These are phyloP conservation scores for Tricholoma matsutake DNA, from an alignment of 768 basidiomycete species.

Conservation along the genomic window DNA sequence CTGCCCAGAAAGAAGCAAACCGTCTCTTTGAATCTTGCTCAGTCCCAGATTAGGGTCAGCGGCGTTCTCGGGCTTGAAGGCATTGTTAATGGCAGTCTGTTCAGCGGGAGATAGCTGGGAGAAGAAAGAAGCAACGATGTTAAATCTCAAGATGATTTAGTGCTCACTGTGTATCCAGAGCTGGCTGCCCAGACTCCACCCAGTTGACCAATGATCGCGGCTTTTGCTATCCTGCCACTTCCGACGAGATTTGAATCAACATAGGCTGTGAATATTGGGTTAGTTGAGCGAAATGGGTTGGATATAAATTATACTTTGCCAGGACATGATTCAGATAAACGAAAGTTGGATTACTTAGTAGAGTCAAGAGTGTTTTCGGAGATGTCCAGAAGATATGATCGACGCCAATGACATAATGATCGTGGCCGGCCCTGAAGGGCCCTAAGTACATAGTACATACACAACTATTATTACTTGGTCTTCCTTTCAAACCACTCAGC, in stretches of 20 bases:
- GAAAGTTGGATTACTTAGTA: background rate
- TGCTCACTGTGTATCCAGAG: slow-evolving; percentile 54
- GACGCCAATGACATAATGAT: slow-evolving; percentile 1
- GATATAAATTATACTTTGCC: slow-evolving; percentile 50
- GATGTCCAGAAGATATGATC: slow-evolving; percentile 9
- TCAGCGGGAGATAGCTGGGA: slow-evolving; percentile 61
- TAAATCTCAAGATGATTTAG: background rate
- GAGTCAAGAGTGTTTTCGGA: no score
- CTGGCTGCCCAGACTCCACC: slow-evolving; percentile 79
- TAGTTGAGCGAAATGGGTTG: background rate
- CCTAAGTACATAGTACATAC: no score
- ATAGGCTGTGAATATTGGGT: slow-evolving; percentile 50
- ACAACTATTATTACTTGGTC: no score
- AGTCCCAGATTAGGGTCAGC: slow-evolving; percentile 6
- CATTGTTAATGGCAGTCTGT: slow-evolving; percentile 52
- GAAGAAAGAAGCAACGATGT: background rate
- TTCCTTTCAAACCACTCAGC: slow-evolving; percentile 44
- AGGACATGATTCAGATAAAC: slow-evolving; percentile 51
- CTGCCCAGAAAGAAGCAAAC: slow-evolving; percentile 59
- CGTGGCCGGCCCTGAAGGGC: background rate
- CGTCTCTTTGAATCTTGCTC: slow-evolving; percentile 44
- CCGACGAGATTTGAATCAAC: slow-evolving; percentile 80
- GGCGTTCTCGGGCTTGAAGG: slow-evolving; percentile 35
- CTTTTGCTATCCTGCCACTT: slow-evolving; percentile 66
- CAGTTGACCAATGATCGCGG: slow-evolving; percentile 70